phyloP scores from a whole-genome alignment of 2,329 filamentous ascomycete genomes.

The Epichloe festucae region DNA sequence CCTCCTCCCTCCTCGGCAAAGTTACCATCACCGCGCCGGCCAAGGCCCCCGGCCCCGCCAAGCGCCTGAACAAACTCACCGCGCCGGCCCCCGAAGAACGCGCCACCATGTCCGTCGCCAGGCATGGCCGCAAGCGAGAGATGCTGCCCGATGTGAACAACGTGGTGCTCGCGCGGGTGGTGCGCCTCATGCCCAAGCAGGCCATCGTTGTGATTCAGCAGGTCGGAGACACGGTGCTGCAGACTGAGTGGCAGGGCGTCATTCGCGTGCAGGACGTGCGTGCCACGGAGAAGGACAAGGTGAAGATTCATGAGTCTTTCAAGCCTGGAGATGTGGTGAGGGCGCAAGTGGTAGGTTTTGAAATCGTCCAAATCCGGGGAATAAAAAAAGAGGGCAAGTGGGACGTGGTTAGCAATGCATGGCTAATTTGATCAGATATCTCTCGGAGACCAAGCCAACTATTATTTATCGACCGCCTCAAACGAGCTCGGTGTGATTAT shows the following conservation, averaged over 20 bases:
- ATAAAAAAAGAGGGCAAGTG: neutral
- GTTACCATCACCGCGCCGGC: conserved; percentile 41
- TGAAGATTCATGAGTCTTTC: conserved; percentile 83
- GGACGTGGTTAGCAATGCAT: neutral
- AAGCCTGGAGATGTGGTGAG: conserved; percentile 84
- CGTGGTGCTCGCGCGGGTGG: conserved; percentile 71
- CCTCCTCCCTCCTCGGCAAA: conserved; percentile 69
- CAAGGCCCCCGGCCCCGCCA: conserved; percentile 36
- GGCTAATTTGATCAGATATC: conserved; percentile 47
- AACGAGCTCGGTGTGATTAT: conserved; percentile 92
- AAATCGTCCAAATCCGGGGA: neutral
- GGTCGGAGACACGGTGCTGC: conserved; percentile 57
- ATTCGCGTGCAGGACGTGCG: conserved; percentile 85
- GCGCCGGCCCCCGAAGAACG: conserved; percentile 30
- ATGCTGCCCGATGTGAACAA: conserved; percentile 72
- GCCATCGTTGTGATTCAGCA: conserved; percentile 78
- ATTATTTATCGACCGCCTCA: conserved; percentile 83
- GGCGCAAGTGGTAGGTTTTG: conserved; percentile 57
- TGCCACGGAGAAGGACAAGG: conserved; percentile 89
- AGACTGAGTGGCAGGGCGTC: conserved; percentile 73
- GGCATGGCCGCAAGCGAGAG: conserved; percentile 43
- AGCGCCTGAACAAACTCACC: conserved; percentile 46
- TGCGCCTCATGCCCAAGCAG: conserved; percentile 72
- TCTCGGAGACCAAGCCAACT: conserved; percentile 84
- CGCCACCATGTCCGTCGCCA: conserved; percentile 43